Evolutionary conservation across 441 rosid species (phyloP), one percentile per base, ranked within the genome.

Genomic region (Populus hybrid): DNA sequence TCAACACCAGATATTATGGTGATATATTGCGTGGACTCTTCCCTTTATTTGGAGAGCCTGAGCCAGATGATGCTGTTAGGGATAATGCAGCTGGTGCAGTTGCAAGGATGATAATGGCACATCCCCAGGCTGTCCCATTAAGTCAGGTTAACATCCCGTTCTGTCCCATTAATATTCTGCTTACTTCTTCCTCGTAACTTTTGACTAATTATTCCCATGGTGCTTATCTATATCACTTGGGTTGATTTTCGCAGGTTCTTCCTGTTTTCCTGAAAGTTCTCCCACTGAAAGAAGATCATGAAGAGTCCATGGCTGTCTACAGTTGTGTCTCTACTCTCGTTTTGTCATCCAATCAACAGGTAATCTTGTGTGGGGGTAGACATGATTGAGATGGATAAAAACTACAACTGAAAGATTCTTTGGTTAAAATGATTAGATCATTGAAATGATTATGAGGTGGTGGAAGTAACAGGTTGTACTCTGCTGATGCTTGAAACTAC

Each of bases 41-140:
- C 85, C 98, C 95, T 10, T 88, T 95, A 79, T 97, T 97, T 76
- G 99, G 99, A 79, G 99, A 93, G 32, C 85, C 97, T 65, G 99
- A 97, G 81, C 94, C 95, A 67, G 99, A 97, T 85, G 86, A 86
- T 87, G 99, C 94, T 8, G 99, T 97, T 69, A 86, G 97, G 82
- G 99, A 97, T 85, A 97, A 97, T 85, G 99, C 99, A 72, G 98
- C 99, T 63, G 99, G 99, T 86, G 99, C 99, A 14, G 89, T 93
- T 73, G 99, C 99, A 80, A 93, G 98, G 89, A 93, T 97, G 99
- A 93, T 97, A 87, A 84, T 91, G 90, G 93, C 86, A 82, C 90
- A 95, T 73, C 98, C 98, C 6, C 93, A 95, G 75, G 82, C 92
- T 73, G 84, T 97, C 78, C 99, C 99, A 36, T 86, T 97, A 84